Conservation (phyloP, 129 eudicot genomes). For the Erigeron canadensis region DNA sequence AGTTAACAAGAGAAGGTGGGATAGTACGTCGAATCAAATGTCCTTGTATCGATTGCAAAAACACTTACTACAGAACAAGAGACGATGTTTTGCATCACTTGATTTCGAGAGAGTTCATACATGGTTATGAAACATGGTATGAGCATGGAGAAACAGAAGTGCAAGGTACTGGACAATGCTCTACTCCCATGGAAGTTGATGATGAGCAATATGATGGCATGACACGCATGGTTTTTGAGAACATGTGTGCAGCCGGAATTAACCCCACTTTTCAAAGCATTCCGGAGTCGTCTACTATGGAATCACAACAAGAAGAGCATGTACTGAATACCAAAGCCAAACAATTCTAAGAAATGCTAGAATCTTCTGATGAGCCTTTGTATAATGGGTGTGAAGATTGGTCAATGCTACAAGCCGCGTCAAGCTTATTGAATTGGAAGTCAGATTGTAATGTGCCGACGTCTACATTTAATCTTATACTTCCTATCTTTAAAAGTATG, state of each 20-base stretch:
- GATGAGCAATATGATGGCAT: background rate
- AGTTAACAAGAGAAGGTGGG: no score
- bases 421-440: background rate
- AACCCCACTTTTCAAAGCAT: background rate
- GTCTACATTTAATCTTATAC: background rate
- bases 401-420: background rate
- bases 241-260: background rate
- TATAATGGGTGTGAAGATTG: background rate
- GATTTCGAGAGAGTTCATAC: background rate
- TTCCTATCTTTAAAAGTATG: background rate
- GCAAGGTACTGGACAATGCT: background rate
- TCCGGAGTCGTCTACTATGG: no score
- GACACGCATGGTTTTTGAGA: conserved; percentile 7
- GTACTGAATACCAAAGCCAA: background rate
- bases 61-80: no score
- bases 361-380: background rate
- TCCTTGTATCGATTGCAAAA: no score
- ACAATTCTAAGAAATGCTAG: background rate
- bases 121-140: background rate
- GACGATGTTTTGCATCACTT: background rate
- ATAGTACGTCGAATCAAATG: no score
- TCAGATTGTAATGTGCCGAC: background rate
- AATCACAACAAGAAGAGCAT: no score
- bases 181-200: background rate
- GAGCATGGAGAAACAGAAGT: background rate